phyloP scores from a whole-genome alignment of 805 yeast genomes.

The Monosporozyma unispora region DNA sequence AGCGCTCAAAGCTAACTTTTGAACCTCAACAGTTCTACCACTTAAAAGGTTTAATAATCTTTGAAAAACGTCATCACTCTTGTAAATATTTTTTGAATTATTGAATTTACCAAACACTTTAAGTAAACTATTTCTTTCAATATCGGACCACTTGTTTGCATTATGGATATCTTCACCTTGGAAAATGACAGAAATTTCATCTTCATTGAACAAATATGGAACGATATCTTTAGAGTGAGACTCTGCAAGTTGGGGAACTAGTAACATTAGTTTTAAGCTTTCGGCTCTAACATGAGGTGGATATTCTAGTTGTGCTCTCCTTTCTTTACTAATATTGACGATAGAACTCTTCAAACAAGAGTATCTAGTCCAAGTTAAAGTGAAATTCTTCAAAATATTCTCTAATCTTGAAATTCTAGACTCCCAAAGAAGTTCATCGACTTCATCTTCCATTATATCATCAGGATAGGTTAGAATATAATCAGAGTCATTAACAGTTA shows the following conservation, averaged over 20 bases:
- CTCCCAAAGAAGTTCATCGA: conserved; percentile 28
- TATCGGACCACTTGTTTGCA: conserved; percentile 35
- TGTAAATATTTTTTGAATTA: conserved; percentile 46
- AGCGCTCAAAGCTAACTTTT: conserved; percentile 63
- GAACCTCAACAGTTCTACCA: conserved; percentile 52
- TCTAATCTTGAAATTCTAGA: conserved; percentile 40
- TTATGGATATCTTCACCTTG: conserved; percentile 3
- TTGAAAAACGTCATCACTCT: conserved; percentile 44
- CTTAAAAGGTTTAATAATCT: conserved; percentile 50
- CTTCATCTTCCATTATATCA: conserved; percentile 7
- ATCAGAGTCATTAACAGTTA: conserved; percentile 17
- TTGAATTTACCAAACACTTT: conserved; percentile 57
- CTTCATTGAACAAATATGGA: conserved; percentile 43
- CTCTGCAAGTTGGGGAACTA: conserved; percentile 66
- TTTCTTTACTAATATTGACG: conserved; percentile 29
- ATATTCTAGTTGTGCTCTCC: conserved; percentile 32
- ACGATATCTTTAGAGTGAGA: conserved; percentile 45
- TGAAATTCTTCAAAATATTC: conserved; percentile 31
- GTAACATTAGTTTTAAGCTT: conserved; percentile 46
- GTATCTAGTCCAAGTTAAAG: conserved; percentile 29
- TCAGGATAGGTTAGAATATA: conserved; percentile 15
- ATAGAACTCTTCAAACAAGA: conserved; percentile 31
- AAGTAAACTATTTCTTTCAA: conserved; percentile 50
- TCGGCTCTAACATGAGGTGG: conserved; percentile 46
- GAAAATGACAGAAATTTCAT: conserved; percentile 15